These are phyloP conservation scores for Schizosaccharomyces japonicus DNA, from an alignment of 805 yeast genomes.

Conservation along the genomic window DNA sequence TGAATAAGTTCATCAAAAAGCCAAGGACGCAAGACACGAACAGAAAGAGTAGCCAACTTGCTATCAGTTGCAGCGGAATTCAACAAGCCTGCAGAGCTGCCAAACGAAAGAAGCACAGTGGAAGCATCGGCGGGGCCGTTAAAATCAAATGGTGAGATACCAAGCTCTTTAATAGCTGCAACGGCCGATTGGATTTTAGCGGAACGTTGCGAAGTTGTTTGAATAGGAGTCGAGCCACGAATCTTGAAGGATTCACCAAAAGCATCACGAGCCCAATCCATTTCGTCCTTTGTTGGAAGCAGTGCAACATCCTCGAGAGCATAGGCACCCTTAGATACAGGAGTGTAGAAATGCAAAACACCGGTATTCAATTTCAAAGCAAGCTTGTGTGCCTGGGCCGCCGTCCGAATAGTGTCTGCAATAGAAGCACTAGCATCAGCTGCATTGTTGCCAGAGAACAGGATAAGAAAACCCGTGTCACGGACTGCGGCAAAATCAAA, in stretches of 20 bases:
- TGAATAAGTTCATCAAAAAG: constrained; percentile 26
- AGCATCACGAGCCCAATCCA: neutral
- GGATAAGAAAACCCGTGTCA: constrained; percentile 37
- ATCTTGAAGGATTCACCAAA: too few relatives aligned
- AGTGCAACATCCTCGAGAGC: constrained; percentile 6
- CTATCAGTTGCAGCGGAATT: constrained; percentile 13
- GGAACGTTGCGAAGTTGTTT: neutral
- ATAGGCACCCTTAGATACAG: constrained; percentile 9
- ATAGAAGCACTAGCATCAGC: constrained; percentile 18
- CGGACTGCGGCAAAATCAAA: constrained; percentile 49
- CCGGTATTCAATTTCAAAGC: constrained; percentile 28
- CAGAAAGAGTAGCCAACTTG: constrained; percentile 26
- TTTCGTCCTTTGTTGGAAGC: neutral
- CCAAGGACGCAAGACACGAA: constrained; percentile 58
- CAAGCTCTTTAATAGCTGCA: constrained; percentile 17
- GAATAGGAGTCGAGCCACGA: neutral
- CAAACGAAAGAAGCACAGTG: constrained; percentile 37
- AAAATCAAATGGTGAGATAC: constrained; percentile 22
- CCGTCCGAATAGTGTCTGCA: constrained; percentile 28
- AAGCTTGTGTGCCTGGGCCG: constrained; percentile 34
- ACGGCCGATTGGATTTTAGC: constrained; percentile 12
- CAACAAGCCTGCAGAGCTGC: constrained; percentile 26
- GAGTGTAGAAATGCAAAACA: constrained; percentile 45
- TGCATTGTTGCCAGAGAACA: constrained; percentile 28
- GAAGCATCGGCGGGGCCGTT: constrained; percentile 21